A percentile compares a stretch with the other conserved stretches of the same genome.
These are phyloP conservation scores for Botrytis elliptica DNA, from an alignment of 2,329 filamentous ascomycete species.

Conservation along the genomic window DNA sequence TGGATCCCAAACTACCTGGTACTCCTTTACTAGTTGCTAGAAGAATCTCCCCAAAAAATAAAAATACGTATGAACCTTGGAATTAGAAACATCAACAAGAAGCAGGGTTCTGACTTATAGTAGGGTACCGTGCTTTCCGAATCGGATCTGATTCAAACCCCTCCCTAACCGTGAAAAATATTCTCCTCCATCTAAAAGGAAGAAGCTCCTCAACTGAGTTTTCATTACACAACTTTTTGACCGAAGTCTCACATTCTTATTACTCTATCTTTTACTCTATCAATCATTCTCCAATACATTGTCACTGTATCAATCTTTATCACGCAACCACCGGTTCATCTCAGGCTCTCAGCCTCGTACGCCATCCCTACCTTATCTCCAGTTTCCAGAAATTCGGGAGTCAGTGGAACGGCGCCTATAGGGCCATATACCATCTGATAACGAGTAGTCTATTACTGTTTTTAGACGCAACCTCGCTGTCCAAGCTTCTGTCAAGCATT, in stretches of 20 bases:
- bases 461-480: constrained; percentile 17
- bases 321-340: background rate
- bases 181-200: constrained; percentile 21
- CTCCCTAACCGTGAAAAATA: constrained; percentile 9
- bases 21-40: background rate
- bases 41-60: background rate
- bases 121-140: constrained; percentile 18
- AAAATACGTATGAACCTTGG: background rate
- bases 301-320: constrained; percentile 13
- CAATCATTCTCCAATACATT: constrained; percentile 2
- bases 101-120: background rate
- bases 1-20: constrained; percentile 13
- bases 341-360: constrained; percentile 21
- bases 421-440: constrained; percentile 20
- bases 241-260: constrained; percentile 21
- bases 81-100: background rate
- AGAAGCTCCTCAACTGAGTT: constrained; percentile 23
- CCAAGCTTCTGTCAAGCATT: constrained; percentile 22
- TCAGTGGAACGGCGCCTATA: constrained; percentile 17
- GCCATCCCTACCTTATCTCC: constrained; percentile 21
- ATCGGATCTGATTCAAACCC: constrained; percentile 8
- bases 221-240: constrained; percentile 24
- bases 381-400: constrained; percentile 5
- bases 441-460: constrained; percentile 17
- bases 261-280: constrained; percentile 22